phyloP scores from a whole-genome alignment of 768 basidiomycete species.

The Auriscalpium microsporum region DNA sequence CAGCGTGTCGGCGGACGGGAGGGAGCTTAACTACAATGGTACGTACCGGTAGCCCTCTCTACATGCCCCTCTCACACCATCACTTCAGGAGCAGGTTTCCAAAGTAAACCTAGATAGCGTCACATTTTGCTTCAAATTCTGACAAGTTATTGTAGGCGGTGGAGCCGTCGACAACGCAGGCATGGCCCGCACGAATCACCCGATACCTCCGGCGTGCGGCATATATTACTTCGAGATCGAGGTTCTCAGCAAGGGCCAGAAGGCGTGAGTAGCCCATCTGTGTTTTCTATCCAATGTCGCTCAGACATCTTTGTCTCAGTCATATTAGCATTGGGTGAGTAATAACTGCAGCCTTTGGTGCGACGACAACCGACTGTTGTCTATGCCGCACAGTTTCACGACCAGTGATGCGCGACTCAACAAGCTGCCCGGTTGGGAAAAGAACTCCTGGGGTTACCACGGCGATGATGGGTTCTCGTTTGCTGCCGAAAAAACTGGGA shows the following conservation, averaged over 20 bases:
- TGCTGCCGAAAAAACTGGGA: constrained; percentile 63
- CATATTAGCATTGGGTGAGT: constrained; percentile 77
- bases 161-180: constrained; percentile 40
- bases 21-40: constrained; percentile 70
- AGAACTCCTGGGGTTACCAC: constrained; percentile 85
- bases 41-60: constrained; percentile 9
- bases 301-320: constrained; percentile 29
- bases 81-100: constrained; percentile 2
- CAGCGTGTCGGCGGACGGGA: constrained; percentile 59
- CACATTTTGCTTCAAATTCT: constrained; percentile 2
- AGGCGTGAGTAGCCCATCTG: constrained; percentile 48
- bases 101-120: constrained; percentile 4
- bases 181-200: constrained; percentile 65
- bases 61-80: not conserved
- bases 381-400: constrained; percentile 44
- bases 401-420: constrained; percentile 54
- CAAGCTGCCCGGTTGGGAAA: constrained; percentile 82
- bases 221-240: constrained; percentile 94
- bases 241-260: constrained; percentile 69
- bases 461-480: constrained; percentile 83
- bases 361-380: constrained; percentile 1
- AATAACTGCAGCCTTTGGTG: not conserved
- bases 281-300: constrained; percentile 9
- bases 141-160: constrained; percentile 2
- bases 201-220: constrained; percentile 80